phyloP scores from a whole-genome alignment of 805 yeast genomes.

The Dipodascus geniculatus region DNA sequence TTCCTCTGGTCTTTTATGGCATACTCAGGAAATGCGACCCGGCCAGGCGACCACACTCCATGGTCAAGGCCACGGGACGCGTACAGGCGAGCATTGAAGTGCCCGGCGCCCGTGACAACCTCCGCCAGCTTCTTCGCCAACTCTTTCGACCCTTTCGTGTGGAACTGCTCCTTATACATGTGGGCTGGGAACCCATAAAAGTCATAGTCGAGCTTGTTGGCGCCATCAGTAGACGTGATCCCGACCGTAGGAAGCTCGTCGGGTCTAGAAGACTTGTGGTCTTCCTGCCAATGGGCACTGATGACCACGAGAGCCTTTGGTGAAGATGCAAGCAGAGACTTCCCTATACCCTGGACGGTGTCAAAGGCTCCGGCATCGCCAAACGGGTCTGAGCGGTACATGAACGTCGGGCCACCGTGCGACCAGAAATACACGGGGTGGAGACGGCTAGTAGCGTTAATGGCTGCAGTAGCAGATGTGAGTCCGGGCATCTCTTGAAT shows the following conservation, averaged over 20 bases:
- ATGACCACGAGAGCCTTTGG: conserved; percentile 59
- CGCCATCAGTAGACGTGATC: conserved; percentile 21
- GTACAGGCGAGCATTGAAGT: conserved; percentile 30
- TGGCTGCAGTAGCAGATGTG: not conserved
- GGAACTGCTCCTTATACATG: conserved; percentile 55
- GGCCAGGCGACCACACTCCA: conserved; percentile 74
- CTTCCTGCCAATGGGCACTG: conserved; percentile 70
- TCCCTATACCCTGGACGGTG: conserved; percentile 39
- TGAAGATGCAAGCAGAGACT: conserved; percentile 33
- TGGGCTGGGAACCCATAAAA: conserved; percentile 60
- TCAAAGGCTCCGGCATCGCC: conserved; percentile 51
- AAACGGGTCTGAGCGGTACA: conserved; percentile 41
- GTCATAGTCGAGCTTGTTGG: conserved; percentile 57
- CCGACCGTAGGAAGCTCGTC: conserved; percentile 1
- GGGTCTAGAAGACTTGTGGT: not conserved
- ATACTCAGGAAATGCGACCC: conserved; percentile 48
- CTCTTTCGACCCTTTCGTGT: conserved; percentile 32
- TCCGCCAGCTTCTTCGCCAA: conserved; percentile 36
- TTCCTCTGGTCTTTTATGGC: conserved; percentile 20
- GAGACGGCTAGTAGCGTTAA: not conserved
- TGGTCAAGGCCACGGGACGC: conserved; percentile 60
- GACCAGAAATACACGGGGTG: conserved; percentile 55
- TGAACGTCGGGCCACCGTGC: conserved; percentile 80
- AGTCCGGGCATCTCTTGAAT: too few species aligned
- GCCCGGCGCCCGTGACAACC: conserved; percentile 31